Conservation (phyloP, 768 basidiomycete genomes). For the Boletellus ananas region DNA sequence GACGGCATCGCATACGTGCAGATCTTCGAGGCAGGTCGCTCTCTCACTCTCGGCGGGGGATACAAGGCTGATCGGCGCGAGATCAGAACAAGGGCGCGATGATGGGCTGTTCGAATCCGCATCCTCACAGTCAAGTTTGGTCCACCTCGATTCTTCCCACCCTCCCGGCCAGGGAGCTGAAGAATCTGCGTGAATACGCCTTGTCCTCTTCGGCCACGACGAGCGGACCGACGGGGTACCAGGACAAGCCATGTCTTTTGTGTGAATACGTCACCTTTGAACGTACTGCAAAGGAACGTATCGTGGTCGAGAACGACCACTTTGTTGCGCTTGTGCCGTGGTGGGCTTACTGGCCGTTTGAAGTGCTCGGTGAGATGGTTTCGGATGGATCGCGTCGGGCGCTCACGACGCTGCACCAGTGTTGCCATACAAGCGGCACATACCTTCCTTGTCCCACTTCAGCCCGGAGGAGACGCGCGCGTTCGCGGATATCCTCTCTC, state of each 20-base stretch:
- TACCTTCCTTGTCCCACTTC: conserved; percentile 65
- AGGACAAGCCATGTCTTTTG: conserved; percentile 63
- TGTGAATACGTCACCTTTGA: conserved; percentile 79
- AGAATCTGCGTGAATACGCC: conserved; percentile 49
- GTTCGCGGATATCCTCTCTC: conserved; percentile 65
- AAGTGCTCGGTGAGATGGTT: conserved; percentile 55
- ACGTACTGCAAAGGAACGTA: conserved; percentile 48
- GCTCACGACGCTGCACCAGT: conserved; percentile 39
- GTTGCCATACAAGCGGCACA: conserved; percentile 73
- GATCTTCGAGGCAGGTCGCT: conserved; percentile 69
- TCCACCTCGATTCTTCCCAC: conserved; percentile 70
- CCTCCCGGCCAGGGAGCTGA: conserved; percentile 63
- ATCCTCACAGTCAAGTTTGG: conserved; percentile 92
- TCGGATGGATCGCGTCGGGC: neutral
- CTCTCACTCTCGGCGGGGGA: neutral
- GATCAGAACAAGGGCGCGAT: conserved; percentile 83
- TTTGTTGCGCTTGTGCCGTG: conserved; percentile 89
- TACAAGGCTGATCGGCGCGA: conserved; percentile 3
- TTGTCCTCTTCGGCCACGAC: conserved; percentile 32
- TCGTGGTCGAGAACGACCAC: conserved; percentile 68
- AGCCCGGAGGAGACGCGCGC: conserved; percentile 54
- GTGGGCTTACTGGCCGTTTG: conserved; percentile 96
- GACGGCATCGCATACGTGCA: conserved; percentile 79
- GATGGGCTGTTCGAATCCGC: conserved; percentile 95
- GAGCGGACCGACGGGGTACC: conserved; percentile 52